Base-by-base conservation (phyloP, 495 filamentous ascomycete genomes). In the Apodospora peruviana region DNA sequence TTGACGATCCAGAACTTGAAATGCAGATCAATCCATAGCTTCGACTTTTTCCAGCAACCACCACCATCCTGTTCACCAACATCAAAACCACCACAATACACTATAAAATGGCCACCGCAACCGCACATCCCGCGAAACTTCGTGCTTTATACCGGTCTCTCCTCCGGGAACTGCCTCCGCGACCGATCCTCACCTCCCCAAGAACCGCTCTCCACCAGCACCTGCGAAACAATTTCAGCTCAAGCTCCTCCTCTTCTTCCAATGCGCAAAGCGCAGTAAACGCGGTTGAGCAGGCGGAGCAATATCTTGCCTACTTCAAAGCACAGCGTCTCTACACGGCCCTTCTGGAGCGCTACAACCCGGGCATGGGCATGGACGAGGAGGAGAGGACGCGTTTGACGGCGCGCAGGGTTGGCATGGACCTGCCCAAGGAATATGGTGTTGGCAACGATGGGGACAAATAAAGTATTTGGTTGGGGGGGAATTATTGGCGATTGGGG, bases 271-370 rank as follows among this genome's bases (percentile, higher is more conserved):
- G 17, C 14, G 1, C 36, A 65, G n/a, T 50, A 55, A n/a, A 48
- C 34, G 50, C 67, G 23, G 55, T 81, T 39, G 77, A 83, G 29
- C 76, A 85, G 52, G 86, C 79, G 0, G 80, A 87, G 47, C 89
- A 98, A 67, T 77, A 87, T 49, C 67, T 89, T 23, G 78, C 82
- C 46, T 97, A 95, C 63, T 74, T 88, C 2, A 78, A 79, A 43
- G 87, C 91, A 29, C 93, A 98, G 68, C 72, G 91, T 16, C 78
- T 78, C 65, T 96, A 97, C 59, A 76, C 78, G 5, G 81, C 78
- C 35, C 66, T 96, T 29, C 51, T 97, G 20, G 91, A 96, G 63
- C 76, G 89, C 57, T 98, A 97, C 68, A 98, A 97, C 62, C 90
- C 91, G 5, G 88, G 89, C 5, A 85, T 90, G 81, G 70, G 70